These are phyloP conservation scores for Erythrobasidium hasegawianum DNA, from an alignment of 1,284 basidiomycete genomes.

Conservation along the genomic window DNA sequence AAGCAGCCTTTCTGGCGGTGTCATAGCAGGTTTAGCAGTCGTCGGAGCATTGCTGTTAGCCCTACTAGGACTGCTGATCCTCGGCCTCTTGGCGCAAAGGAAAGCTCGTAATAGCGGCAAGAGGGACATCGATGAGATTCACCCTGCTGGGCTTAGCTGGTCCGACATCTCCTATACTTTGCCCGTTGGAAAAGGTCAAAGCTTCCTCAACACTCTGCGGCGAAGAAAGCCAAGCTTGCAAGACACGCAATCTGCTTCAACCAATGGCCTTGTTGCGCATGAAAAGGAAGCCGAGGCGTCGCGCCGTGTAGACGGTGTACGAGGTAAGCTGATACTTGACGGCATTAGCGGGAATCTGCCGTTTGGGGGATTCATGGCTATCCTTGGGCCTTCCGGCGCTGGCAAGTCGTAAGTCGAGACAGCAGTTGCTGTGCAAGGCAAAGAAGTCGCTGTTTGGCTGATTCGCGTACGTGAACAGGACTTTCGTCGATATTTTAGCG, in stretches of 20 bases:
- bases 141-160: constrained; percentile 63
- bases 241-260: not conserved
- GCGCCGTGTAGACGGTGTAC: constrained; percentile 42
- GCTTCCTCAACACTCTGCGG: not conserved
- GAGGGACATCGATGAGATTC: constrained; percentile 48
- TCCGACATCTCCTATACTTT: constrained; percentile 60
- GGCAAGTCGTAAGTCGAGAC: constrained; percentile 58
- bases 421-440: too few relatives aligned
- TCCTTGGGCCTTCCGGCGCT: constrained; percentile 65
- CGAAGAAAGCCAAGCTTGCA: constrained; percentile 7
- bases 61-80: constrained; percentile 58
- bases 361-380: constrained; percentile 76
- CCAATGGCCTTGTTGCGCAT: constrained; percentile 1
- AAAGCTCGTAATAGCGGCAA: constrained; percentile 62
- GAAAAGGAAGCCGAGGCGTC: not conserved
- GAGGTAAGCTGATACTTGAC: constrained; percentile 68
- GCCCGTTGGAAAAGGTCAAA: constrained; percentile 10
- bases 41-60: constrained; percentile 64
- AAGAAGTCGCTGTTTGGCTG: constrained; percentile 6
- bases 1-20: constrained; percentile 63
- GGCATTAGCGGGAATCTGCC: constrained; percentile 64
- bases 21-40: constrained; percentile 80
- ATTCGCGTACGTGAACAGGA: constrained; percentile 45
- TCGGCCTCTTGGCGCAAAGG: constrained; percentile 62
- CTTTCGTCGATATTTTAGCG: constrained; percentile 76